Conservation (phyloP, 164 flowering plant genomes). For the Houttuynia cordata region DNA sequence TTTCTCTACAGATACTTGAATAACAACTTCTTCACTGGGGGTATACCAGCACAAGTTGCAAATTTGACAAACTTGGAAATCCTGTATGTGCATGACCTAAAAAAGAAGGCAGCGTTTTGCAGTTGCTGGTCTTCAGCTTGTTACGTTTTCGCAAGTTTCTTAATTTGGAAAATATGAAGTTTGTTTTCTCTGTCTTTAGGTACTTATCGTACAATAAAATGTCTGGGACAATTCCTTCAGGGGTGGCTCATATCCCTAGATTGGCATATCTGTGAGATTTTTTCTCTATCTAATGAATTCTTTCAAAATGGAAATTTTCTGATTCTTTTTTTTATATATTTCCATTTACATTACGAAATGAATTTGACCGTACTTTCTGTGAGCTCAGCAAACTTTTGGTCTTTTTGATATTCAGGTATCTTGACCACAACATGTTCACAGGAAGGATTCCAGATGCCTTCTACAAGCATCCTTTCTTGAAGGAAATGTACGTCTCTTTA, state of each 20-base stretch:
- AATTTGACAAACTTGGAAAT: conserved; percentile 82
- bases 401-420: conserved; percentile 46
- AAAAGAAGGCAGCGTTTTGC: not conserved
- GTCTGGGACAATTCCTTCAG: conserved; percentile 76
- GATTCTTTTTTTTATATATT: not conserved
- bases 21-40: conserved; percentile 85
- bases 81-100: conserved; percentile 3
- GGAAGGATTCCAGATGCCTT: conserved; percentile 84
- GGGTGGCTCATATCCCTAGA: conserved; percentile 63
- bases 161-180: not conserved
- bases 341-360: not conserved
- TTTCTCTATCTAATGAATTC: not conserved
- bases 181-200: conserved; percentile 31
- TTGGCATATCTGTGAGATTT: conserved; percentile 71
- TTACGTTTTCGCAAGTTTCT: not conserved
- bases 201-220: conserved; percentile 85
- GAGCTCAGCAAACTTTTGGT: not conserved
- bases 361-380: not conserved
- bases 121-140: not conserved
- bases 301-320: not conserved
- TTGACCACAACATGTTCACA: conserved; percentile 87
- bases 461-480: conserved; percentile 78
- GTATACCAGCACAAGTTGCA: conserved; percentile 84
- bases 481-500: conserved; percentile 75
- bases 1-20: conserved; percentile 53